Evolutionary conservation across 495 filamentous ascomycete species (phyloP), one percentile per base, ranked within the genome.

Genomic region (Talaromyces ruber): DNA sequence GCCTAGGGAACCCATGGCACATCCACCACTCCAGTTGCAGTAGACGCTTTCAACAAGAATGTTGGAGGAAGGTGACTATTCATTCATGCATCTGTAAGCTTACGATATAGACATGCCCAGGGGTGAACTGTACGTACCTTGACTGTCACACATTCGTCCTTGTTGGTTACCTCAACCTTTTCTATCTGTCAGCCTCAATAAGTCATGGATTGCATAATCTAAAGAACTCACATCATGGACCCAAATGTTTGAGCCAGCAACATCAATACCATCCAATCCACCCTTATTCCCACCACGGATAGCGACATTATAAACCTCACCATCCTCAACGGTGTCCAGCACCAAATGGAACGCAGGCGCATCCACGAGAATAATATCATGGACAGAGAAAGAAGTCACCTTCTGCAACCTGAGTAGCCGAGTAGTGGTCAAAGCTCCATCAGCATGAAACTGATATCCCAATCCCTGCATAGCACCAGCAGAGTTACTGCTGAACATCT

Each of bases 11-110:
- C 80, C 82, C 62, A 83, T 81, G 6, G 78, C 78, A 67, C 79
- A 81, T 4, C 81, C 81, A 26, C 81, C 79, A 51, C 75, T 80
- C 73, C 78, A 81, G 73, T 84, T 84, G 67, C 82, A 85, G 67
- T 81, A 82, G 52, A 85, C 79, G 60, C 78, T 78, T 62, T 85
- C 81, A 56, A 84, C 73, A 6, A 83, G 71, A 57, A 83, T 81
- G 67, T 83, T 79, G 61, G 75, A 66, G 2, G 77, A 70, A 0
- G 75, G 75, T 11, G 30, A 61, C 68, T 74, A 71, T 74, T 43
- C 47, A 26, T 11, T 26, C 50, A 18, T 43, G 54, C 68, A 63
- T n/a, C n/a, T n/a, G n/a, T n/a, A 72, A 65, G 50, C 21, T 29
- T 4, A 21, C 6, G 4, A 21, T 28, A 14, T 34, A 3, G 1